phyloP scores from a whole-genome alignment of 805 yeast species.

The Teunomyces aglyptinius region DNA sequence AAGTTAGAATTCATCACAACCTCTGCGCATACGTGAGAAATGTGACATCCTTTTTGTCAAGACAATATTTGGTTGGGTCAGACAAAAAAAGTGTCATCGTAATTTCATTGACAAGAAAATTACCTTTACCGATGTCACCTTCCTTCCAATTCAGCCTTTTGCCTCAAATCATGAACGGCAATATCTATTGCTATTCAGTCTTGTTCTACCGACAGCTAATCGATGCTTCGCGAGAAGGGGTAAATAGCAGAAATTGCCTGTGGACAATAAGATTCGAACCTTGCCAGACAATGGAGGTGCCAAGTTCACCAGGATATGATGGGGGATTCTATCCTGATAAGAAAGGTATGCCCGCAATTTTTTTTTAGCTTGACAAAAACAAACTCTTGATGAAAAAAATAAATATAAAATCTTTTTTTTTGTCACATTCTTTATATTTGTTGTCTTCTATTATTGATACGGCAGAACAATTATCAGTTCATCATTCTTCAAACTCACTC shows the following conservation, averaged over 20 bases:
- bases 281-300: not conserved
- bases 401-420: not conserved
- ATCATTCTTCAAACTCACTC: not conserved
- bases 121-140: too few relatives aligned
- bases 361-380: not conserved
- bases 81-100: not conserved
- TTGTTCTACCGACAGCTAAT: too few relatives aligned
- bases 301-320: not conserved
- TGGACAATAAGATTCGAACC: not conserved
- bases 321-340: not conserved
- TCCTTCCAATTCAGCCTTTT: too few relatives aligned
- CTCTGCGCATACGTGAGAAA: constrained; percentile 2
- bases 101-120: not conserved
- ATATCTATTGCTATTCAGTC: too few relatives aligned
- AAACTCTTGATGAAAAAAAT: too few relatives aligned
- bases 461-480: not conserved
- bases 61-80: not conserved
- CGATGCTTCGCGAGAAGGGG: not conserved
- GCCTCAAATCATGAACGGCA: too few relatives aligned
- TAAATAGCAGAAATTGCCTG: not conserved
- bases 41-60: constrained; percentile 1
- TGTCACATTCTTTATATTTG: not conserved
- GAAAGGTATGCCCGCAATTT: not conserved
- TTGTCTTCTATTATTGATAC: not conserved
- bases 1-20: not conserved